Evolutionary conservation across 1,284 basidiomycete genomes (phyloP).

Genomic region (Stereum hirsutum): DNA sequence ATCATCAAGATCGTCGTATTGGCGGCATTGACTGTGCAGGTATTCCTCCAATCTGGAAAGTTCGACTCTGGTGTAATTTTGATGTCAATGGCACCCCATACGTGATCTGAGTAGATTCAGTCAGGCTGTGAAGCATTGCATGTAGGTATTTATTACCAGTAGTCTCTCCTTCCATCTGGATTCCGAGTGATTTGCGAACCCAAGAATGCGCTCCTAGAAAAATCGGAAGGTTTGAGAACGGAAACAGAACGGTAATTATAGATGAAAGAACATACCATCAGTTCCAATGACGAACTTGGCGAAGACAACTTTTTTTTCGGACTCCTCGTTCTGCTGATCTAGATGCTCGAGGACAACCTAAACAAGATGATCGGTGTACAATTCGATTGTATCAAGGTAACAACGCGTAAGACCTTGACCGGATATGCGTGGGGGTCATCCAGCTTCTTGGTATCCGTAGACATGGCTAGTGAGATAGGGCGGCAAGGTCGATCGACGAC

Average conservation of each 20-base stretch:
- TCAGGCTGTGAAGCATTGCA: not conserved
- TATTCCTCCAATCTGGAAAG: constrained; percentile 77
- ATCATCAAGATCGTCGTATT: constrained; percentile 60
- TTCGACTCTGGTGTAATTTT: constrained; percentile 47
- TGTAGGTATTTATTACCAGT: not conserved
- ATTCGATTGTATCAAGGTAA: too few species aligned
- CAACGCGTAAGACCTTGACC: constrained; percentile 53
- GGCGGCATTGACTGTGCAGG: constrained; percentile 50
- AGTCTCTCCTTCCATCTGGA: not conserved
- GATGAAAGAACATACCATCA: too few species aligned
- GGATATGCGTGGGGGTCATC: constrained; percentile 39
- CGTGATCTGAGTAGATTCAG: constrained; percentile 36
- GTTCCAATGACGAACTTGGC: not conserved
- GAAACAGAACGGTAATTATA: too few species aligned
- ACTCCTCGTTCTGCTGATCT: not conserved
- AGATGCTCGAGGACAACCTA: not conserved
- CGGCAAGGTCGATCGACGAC: constrained; percentile 48
- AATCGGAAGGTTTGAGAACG: too few species aligned
- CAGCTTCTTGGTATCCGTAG: constrained; percentile 29
- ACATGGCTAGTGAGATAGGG: constrained; percentile 46
- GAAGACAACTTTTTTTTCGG: constrained; percentile 8
- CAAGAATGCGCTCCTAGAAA: not conserved
- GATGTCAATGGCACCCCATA: constrained; percentile 76
- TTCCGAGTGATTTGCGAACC: not conserved
- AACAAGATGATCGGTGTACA: not conserved